Evolutionary conservation across 495 filamentous ascomycete genomes (phyloP).

Genomic region (Talaromyces liani): DNA sequence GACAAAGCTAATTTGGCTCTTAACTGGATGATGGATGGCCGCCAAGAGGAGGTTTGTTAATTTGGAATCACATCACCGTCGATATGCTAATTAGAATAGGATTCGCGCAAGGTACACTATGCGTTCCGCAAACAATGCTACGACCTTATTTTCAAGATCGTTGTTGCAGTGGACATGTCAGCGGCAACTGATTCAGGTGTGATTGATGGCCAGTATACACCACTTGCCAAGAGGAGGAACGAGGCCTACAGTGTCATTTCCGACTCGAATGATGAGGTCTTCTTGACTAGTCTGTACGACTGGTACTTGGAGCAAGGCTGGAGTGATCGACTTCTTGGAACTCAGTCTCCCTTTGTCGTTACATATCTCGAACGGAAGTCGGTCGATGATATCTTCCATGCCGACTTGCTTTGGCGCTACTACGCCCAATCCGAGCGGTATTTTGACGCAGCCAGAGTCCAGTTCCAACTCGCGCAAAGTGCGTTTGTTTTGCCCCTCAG

Average conservation of each 20-base stretch:
- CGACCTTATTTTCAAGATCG: constrained; percentile 67
- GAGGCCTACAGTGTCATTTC: constrained; percentile 88
- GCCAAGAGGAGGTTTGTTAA: constrained; percentile 39
- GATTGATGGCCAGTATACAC: constrained; percentile 69
- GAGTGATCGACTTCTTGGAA: constrained; percentile 74
- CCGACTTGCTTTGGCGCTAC: constrained; percentile 89
- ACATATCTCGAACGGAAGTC: constrained; percentile 77
- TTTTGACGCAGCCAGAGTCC: constrained; percentile 79
- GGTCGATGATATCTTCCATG: constrained; percentile 58
- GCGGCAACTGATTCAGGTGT: constrained; percentile 57
- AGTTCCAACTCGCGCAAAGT: constrained; percentile 74
- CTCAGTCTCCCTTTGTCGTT: constrained; percentile 75
- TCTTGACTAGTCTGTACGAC: constrained; percentile 90
- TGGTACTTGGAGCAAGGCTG: constrained; percentile 86
- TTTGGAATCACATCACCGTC: constrained; percentile 19
- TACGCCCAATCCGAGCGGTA: constrained; percentile 71
- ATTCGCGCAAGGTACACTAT: constrained; percentile 60
- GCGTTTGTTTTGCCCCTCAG: constrained; percentile 67
- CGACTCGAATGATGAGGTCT: constrained; percentile 79
- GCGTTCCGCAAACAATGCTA: constrained; percentile 73
- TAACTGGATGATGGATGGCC: constrained; percentile 64
- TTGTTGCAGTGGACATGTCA: constrained; percentile 66
- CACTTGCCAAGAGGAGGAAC: constrained; percentile 64
- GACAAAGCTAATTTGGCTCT: constrained; percentile 80
- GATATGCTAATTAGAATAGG: constrained; percentile 48